Conservation (phyloP, 495 filamentous ascomycete genomes). For the Bryoglossum gracile region DNA sequence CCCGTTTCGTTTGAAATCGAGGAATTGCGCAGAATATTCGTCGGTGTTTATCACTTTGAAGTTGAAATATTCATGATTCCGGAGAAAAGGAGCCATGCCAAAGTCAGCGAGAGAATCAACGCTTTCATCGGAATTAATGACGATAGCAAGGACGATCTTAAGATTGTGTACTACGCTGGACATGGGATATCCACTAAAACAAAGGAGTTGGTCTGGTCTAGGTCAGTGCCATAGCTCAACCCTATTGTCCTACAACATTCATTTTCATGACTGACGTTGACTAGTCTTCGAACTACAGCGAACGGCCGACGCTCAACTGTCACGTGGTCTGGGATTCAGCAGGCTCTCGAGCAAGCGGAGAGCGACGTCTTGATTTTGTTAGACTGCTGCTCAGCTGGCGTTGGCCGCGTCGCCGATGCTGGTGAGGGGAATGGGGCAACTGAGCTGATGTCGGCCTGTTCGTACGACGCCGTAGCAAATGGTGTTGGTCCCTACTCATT, state of each 20-base stretch:
- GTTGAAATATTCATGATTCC: constrained; percentile 9
- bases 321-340: constrained; percentile 47
- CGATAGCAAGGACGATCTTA: constrained; percentile 2
- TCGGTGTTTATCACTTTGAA: constrained; percentile 6
- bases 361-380: constrained; percentile 47
- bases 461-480: constrained; percentile 44
- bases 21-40: not conserved
- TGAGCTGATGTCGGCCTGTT: constrained; percentile 46
- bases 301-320: not conserved
- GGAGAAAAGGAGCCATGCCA: not conserved
- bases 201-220: not conserved
- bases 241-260: not conserved
- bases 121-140: not conserved
- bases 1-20: not conserved
- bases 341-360: constrained; percentile 38
- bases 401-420: constrained; percentile 40
- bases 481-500: constrained; percentile 46
- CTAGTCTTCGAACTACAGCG: not conserved
- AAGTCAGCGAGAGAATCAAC: constrained; percentile 1
- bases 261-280: not conserved
- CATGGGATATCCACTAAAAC: not conserved
- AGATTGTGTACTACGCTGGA: constrained; percentile 13
- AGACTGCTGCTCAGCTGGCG: constrained; percentile 46
- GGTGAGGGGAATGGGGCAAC: constrained; percentile 44
- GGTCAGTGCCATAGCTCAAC: not conserved